phyloP scores from a whole-genome alignment of 1,139 yeast species.

The Zygotorulaspora mrakii region DNA sequence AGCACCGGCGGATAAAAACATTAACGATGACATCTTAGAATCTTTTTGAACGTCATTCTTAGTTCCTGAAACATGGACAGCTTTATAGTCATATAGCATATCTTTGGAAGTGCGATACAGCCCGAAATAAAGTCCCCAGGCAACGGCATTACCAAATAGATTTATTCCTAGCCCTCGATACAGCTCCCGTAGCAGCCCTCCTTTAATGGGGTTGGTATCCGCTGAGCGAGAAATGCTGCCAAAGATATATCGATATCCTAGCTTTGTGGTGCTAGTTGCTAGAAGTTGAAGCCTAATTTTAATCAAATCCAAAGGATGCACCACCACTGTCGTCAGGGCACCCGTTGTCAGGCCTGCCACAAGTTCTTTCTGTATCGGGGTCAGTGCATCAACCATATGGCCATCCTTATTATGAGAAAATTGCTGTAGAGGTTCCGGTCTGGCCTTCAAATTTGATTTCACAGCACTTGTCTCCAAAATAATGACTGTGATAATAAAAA shows the following conservation, averaged over 20 bases:
- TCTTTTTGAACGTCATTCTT: slow-evolving; percentile 23
- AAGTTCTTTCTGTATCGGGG: slow-evolving; percentile 47
- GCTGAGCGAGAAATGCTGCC: slow-evolving; percentile 15
- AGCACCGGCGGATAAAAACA: slow-evolving; percentile 51
- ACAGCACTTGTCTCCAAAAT: too few relatives aligned
- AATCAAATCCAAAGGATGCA: slow-evolving; percentile 86
- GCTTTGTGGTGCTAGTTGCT: slow-evolving; percentile 20
- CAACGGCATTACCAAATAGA: slow-evolving; percentile 72
- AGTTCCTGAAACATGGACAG: slow-evolving; percentile 4
- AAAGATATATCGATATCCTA: slow-evolving; percentile 23
- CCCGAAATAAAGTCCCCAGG: slow-evolving; percentile 86
- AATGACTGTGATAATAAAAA: too few relatives aligned
- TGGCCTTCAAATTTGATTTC: too few relatives aligned
- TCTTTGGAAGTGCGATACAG: slow-evolving; percentile 61
- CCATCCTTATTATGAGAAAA: slow-evolving; percentile 10
- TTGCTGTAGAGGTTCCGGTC: too few relatives aligned
- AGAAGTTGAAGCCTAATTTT: slow-evolving; percentile 70
- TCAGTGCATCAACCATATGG: slow-evolving; percentile 13
- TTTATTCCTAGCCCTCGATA: slow-evolving; percentile 85
- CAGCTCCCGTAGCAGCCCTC: slow-evolving; percentile 35
- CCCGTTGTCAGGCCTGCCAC: slow-evolving; percentile 85
- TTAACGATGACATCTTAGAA: slow-evolving; percentile 25
- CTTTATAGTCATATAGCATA: slow-evolving; percentile 22
- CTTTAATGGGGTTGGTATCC: slow-evolving; percentile 1
- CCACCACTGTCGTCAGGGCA: slow-evolving; percentile 65